A percentile compares a stretch with the other conserved stretches of the same genome.
Evolutionary conservation across 108 stramenopile species (phyloP).

Genomic region (Nannochloropsis gaditana): DNA sequence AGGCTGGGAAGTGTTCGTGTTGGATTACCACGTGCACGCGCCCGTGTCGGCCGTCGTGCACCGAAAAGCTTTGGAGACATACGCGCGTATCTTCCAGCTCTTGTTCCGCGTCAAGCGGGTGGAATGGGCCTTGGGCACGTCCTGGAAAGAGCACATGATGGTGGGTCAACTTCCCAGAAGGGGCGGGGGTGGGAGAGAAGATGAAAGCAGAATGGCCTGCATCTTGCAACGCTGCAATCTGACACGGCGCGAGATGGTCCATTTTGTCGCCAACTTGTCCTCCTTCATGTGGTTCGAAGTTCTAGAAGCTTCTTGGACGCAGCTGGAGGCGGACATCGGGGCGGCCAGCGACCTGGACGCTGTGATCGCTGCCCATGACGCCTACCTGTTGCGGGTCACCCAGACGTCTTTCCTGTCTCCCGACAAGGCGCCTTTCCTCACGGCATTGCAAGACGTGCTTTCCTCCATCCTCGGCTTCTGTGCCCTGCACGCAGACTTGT

Average conservation of each 20-base stretch:
- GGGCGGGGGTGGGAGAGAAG: conserved; percentile 61
- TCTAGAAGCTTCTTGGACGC: conserved; percentile 84
- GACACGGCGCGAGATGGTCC: conserved; percentile 84
- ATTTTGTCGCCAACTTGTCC: conserved; percentile 87
- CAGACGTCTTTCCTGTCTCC: conserved; percentile 16
- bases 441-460: not conserved
- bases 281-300: conserved; percentile 91
- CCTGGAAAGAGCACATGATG: conserved; percentile 80
- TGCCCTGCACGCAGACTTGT: not conserved
- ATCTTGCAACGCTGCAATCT: conserved; percentile 80
- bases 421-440: not conserved
- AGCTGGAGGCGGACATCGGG: conserved; percentile 62
- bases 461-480: not conserved
- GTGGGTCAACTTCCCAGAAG: conserved; percentile 59
- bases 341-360: conserved; percentile 73
- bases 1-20: conserved; percentile 82
- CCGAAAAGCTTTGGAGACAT: conserved; percentile 59
- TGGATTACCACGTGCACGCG: conserved; percentile 79
- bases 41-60: conserved; percentile 80
- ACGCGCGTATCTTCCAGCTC: conserved; percentile 75
- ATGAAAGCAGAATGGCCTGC: conserved; percentile 48
- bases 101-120: conserved; percentile 84
- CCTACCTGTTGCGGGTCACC: conserved; percentile 60
- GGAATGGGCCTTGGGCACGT: conserved; percentile 80
- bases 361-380: conserved; percentile 78